Evolutionary conservation across 306 rosid genomes (phyloP).

Genomic region (Sicyos baderoa): DNA sequence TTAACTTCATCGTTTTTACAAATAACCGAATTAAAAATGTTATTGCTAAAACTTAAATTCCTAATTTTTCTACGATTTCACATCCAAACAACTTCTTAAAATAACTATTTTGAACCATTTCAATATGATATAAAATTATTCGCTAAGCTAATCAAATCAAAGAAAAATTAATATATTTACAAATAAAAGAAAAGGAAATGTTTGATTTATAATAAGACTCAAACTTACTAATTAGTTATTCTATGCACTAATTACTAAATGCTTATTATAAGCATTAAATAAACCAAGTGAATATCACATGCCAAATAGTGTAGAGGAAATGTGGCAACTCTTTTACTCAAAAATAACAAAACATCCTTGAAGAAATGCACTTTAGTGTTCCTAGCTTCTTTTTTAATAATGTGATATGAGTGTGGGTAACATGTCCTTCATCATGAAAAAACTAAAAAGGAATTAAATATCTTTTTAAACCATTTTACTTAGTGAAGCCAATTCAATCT

Average conservation of each 20-base stretch:
- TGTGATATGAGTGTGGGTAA: slow-evolving; percentile 8
- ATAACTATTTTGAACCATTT: no score
- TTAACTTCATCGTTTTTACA: no score
- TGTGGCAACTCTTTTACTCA: neutral
- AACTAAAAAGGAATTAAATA: neutral
- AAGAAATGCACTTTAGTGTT: neutral
- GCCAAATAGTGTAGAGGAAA: neutral
- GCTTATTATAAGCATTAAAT: neutral
- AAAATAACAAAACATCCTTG: neutral
- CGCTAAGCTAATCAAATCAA: no score
- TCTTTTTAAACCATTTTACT: neutral
- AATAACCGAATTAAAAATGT: no score
- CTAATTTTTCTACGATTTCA: no score
- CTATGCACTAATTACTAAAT: neutral
- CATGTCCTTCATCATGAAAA: slow-evolving; percentile 3
- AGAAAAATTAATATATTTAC: no score
- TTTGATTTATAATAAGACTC: neutral
- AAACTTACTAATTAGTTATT: neutral
- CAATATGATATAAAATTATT: no score
- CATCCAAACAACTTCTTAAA: no score
- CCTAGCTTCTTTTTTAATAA: neutral
- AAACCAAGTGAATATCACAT: neutral
- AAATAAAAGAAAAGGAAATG: neutral
- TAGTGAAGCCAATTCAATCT: neutral
- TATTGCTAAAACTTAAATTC: no score